Conservation (phyloP, 2,329 filamentous ascomycete genomes). For the Trichoderma semiorbis region DNA sequence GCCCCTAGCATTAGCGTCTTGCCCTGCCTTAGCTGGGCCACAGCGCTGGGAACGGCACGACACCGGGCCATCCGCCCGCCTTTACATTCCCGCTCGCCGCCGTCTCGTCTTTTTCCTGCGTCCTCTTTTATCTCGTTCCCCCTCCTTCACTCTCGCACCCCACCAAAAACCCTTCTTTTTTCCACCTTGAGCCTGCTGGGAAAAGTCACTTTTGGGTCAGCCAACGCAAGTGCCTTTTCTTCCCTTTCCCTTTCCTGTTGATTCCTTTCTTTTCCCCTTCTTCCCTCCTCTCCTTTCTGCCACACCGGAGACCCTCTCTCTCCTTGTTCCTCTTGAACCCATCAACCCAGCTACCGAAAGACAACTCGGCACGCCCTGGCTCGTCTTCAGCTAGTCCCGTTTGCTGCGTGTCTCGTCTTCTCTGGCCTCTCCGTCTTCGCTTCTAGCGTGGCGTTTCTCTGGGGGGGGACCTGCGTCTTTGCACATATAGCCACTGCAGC, state of each 20-base stretch:
- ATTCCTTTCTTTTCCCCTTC: not conserved
- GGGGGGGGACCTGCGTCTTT: conserved; percentile 1
- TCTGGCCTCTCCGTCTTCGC: conserved; percentile 9
- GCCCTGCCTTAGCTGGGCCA: conserved; percentile 27
- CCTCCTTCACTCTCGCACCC: conserved; percentile 21
- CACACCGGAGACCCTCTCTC: not conserved
- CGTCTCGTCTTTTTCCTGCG: conserved; percentile 16
- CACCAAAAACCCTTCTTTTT: conserved; percentile 15
- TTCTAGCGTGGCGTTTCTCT: conserved; percentile 12
- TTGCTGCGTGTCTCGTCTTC: conserved; percentile 3
- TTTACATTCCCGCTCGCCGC: conserved; percentile 34
- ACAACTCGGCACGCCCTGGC: conserved; percentile 6
- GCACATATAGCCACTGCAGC: conserved; percentile 16
- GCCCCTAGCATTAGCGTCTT: conserved; percentile 19
- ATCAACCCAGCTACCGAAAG: not conserved
- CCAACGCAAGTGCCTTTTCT: not conserved
- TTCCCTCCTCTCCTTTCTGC: not conserved
- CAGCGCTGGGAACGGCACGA: conserved; percentile 38
- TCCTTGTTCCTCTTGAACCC: not conserved
- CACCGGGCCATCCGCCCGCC: conserved; percentile 37
- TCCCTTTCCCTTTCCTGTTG: not conserved
- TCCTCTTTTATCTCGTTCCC: conserved; percentile 17
- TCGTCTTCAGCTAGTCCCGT: conserved; percentile 2
- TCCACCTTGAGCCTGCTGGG: not conserved
- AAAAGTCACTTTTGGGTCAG: conserved; percentile 4